A percentile compares a stretch with the other conserved stretches of the same genome.
phyloP scores from a whole-genome alignment of 1,284 basidiomycete species.

The Schizophyllum amplum region DNA sequence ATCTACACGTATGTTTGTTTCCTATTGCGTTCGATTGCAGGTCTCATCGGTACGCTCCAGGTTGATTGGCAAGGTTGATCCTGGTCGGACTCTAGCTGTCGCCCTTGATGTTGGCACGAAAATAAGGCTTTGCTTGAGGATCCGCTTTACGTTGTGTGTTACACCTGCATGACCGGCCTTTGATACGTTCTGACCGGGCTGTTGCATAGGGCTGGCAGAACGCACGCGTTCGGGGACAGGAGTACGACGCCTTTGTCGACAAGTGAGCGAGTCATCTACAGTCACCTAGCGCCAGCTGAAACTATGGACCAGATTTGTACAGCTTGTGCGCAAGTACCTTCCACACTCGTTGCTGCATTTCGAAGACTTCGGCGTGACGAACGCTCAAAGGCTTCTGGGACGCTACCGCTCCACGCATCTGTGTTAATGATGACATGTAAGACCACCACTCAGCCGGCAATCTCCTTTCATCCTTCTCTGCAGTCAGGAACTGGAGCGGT shows the following conservation, averaged over 20 bases:
- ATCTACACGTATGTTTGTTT: slow-evolving; percentile 60
- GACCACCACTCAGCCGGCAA: slow-evolving; percentile 13
- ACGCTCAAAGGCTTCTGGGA: slow-evolving; percentile 66
- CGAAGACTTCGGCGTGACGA: slow-evolving; percentile 71
- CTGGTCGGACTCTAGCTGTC: slow-evolving; percentile 55
- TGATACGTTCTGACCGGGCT: neutral
- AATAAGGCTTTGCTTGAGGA: slow-evolving; percentile 60
- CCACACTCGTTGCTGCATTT: slow-evolving; percentile 56
- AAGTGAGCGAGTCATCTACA: slow-evolving; percentile 31
- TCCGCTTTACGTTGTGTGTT: slow-evolving; percentile 56
- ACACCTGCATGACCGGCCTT: neutral
- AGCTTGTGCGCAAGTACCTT: slow-evolving; percentile 39
- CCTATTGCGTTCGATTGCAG: neutral
- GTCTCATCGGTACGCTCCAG: slow-evolving; percentile 23
- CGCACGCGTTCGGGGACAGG: slow-evolving; percentile 50
- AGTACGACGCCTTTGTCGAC: slow-evolving; percentile 64
- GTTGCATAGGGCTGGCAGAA: slow-evolving; percentile 62
- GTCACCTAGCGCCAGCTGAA: neutral
- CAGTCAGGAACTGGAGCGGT: slow-evolving; percentile 83
- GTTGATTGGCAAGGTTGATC: slow-evolving; percentile 76
- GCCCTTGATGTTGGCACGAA: slow-evolving; percentile 76
- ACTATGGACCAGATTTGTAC: slow-evolving; percentile 31
- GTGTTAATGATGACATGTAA: slow-evolving; percentile 79
- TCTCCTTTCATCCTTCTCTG: slow-evolving; percentile 4
- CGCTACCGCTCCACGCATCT: slow-evolving; percentile 59